These are phyloP conservation scores for Solanum chiquidenum DNA, from an alignment of 257 asterid species.

Conservation along the genomic window DNA sequence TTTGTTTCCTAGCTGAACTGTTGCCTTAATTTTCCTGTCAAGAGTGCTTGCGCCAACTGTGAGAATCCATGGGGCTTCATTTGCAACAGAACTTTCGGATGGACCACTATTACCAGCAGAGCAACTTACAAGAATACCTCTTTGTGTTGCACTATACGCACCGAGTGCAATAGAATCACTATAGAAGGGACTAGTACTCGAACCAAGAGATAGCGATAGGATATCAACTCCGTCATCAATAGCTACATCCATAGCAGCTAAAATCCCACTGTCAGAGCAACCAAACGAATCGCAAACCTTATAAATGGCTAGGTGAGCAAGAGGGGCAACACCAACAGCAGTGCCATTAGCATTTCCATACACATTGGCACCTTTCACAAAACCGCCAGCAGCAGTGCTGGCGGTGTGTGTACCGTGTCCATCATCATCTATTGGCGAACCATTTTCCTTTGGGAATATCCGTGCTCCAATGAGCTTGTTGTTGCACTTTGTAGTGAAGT, in stretches of 20 bases:
- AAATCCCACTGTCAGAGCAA: conserved; percentile 21
- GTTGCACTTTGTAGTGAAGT: conserved; percentile 16
- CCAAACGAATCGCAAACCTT: conserved; percentile 12
- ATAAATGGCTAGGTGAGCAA: conserved; percentile 47
- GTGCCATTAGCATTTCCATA: conserved; percentile 40
- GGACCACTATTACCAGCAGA: conserved; percentile 35
- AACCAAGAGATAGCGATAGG: conserved; percentile 26
- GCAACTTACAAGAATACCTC: conserved; percentile 36
- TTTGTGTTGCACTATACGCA: conserved; percentile 31
- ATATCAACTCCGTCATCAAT: conserved; percentile 33
- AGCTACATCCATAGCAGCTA: conserved; percentile 43
- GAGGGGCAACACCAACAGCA: conserved; percentile 46
- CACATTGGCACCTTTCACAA: conserved; percentile 34
- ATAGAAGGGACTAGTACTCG: not conserved
- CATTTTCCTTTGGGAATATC: not conserved
- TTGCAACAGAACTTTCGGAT: not conserved
- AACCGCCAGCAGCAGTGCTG: conserved; percentile 45
- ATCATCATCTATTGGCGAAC: conserved; percentile 8
- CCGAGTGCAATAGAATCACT: conserved; percentile 21
- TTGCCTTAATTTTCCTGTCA: conserved; percentile 26
- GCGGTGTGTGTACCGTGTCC: conserved; percentile 59
- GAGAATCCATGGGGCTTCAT: conserved; percentile 46
- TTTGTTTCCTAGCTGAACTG: conserved; percentile 20
- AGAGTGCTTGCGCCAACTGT: conserved; percentile 45
- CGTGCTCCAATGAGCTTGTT: conserved; percentile 47